Base-by-base conservation (phyloP, 352 stramenopile genomes). In the Globisporangium polare region DNA sequence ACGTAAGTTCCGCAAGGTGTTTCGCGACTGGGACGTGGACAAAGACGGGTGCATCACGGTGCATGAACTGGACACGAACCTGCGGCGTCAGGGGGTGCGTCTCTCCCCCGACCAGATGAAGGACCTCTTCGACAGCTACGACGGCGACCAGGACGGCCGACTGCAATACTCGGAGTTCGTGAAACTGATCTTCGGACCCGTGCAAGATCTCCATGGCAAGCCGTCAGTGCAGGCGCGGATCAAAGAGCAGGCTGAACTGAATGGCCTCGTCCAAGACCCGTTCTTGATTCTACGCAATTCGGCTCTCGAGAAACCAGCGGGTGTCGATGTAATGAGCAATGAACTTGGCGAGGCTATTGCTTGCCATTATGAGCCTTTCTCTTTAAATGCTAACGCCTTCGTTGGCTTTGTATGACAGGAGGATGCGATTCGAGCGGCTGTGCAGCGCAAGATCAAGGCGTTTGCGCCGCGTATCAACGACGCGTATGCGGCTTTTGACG, bases 11-110 rank as follows among this genome's bases (percentile, higher is more conserved):
- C 68, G 74, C n/a, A 64, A 75, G 27, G 68, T 80, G 3, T 88
- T 88, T 58, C 76, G 77, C 12, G 69, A 83, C 65, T 88, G 78
- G 78, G 78, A 88, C 20, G 63, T 69, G 3, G 72, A 88, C 61
- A 84, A 83, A 65, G 76, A 75, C 61, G 76, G 78, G 24, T 67
- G 60, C 22, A 72, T 88, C 27, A 82, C 68, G 17, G 33, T 80
- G 27, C 26, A 58, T 8, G 78, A 88, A 53, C 66, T 88, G 10
- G 69, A 83, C 20, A 63, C 6, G 10, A 86, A 83, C 50, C 53
- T 88, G 20, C 67, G 71, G 17, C 62, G 71, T 0, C 78, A 85
- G 24, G 77, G 77, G 0, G 41, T 88, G 15, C 64, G 63, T 18
- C 67, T 88, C 8, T 41, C 57, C 1, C 57, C 62, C 10, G 39